Percentiles rank a stretch among this genome's conserved stretches.
phyloP scores from a whole-genome alignment of 2,329 filamentous ascomycete species.

The Pyrenochaeta sp. region DNA sequence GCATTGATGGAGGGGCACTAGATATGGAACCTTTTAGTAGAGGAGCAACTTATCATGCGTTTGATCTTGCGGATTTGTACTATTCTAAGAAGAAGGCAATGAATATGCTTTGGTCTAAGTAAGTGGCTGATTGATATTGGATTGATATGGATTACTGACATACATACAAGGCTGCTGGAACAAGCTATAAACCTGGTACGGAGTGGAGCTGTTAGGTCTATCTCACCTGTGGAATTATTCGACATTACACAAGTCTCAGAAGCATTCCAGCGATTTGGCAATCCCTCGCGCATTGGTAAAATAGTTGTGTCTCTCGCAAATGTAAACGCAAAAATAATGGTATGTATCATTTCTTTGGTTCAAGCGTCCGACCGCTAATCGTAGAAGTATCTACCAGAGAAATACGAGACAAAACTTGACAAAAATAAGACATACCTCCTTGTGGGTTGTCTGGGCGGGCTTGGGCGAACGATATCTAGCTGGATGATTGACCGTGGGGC shows the following conservation, averaged over 20 bases:
- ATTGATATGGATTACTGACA: no score
- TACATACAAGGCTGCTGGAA: constrained; percentile 4
- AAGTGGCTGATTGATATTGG: no score
- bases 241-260: constrained; percentile 15
- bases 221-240: constrained; percentile 1
- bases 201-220: constrained; percentile 4
- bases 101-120: no score
- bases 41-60: no score
- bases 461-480: constrained; percentile 20
- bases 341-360: no score
- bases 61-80: no score
- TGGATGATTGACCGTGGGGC: constrained; percentile 33
- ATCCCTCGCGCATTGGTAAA: constrained; percentile 25
- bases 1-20: constrained; percentile 2
- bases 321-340: not conserved
- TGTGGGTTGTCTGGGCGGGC: constrained; percentile 27
- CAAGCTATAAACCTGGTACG: constrained; percentile 8
- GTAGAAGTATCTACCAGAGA: not conserved
- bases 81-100: no score
- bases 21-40: no score
- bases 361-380: constrained; percentile 3
- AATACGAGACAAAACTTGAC: constrained; percentile 7
- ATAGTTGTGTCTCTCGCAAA: constrained; percentile 15
- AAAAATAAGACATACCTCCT: constrained; percentile 24
- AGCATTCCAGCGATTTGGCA: constrained; percentile 12